These are phyloP conservation scores for Ophiocordyceps unilateralis DNA, from an alignment of 2,329 filamentous ascomycete species.

Conservation along the genomic window DNA sequence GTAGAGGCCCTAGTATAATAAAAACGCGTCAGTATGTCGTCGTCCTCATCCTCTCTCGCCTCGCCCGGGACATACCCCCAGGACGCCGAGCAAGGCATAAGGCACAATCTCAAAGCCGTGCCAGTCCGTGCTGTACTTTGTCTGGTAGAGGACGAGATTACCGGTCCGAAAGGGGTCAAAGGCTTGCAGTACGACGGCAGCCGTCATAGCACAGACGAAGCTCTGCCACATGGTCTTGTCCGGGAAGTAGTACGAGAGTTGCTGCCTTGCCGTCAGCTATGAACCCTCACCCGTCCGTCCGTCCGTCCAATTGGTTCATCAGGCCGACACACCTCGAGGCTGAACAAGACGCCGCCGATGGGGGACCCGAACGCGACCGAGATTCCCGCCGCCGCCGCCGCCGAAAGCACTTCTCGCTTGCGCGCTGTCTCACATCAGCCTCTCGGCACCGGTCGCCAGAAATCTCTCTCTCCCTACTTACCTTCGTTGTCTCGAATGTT, in stretches of 20 bases:
- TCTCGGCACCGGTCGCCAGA: slow-evolving; percentile 75
- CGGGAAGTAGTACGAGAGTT: slow-evolving; percentile 94
- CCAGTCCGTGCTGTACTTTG: slow-evolving; percentile 89
- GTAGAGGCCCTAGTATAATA: slow-evolving; percentile 54
- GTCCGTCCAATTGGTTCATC: too few relatives aligned
- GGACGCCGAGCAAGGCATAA: slow-evolving; percentile 78
- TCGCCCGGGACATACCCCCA: slow-evolving; percentile 32
- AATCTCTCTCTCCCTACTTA: slow-evolving; percentile 53
- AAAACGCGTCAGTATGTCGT: background rate
- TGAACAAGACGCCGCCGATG: slow-evolving; percentile 92
- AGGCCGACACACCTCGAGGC: slow-evolving; percentile 47
- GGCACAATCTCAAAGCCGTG: slow-evolving; percentile 95
- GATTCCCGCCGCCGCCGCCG: slow-evolving; percentile 85
- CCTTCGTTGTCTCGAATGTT: slow-evolving; percentile 75
- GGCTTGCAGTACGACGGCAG: slow-evolving; percentile 76
- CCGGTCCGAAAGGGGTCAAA: slow-evolving; percentile 98
- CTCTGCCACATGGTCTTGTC: slow-evolving; percentile 96
- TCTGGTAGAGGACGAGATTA: slow-evolving; percentile 97
- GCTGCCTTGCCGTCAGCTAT: background rate
- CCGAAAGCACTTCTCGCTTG: slow-evolving; percentile 87
- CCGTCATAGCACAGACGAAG: slow-evolving; percentile 93
- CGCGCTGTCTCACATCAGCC: slow-evolving; percentile 86
- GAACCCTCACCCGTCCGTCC: too few relatives aligned
- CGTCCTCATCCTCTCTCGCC: background rate
- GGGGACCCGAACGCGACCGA: slow-evolving; percentile 95